phyloP scores from a whole-genome alignment of 306 rosid genomes.

The Coriaria nepalensis region DNA sequence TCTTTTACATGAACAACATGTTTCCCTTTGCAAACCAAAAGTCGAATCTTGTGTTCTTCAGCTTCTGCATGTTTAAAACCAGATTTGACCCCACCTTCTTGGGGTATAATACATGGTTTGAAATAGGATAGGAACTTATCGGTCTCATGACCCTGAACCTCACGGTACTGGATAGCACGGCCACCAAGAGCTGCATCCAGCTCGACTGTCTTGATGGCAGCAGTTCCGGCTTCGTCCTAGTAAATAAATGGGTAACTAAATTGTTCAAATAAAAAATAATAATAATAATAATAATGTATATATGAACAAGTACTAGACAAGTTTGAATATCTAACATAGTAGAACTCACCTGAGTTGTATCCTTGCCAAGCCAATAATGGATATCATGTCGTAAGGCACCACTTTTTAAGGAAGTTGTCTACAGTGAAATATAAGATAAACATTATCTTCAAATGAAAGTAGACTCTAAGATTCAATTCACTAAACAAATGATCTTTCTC shows the following conservation, averaged over 20 bases:
- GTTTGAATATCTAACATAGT: background rate
- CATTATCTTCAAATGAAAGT: background rate
- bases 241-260: constrained; percentile 12
- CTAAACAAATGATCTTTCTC: too few relatives aligned
- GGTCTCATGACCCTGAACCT: constrained; percentile 91
- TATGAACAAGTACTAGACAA: too few relatives aligned
- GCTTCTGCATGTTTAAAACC: constrained; percentile 88
- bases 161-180: constrained; percentile 97
- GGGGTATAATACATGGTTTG: constrained; percentile 94
- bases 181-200: constrained; percentile 97
- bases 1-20: constrained; percentile 94
- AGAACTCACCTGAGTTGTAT: constrained; percentile 61
- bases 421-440: constrained; percentile 12
- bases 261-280: constrained; percentile 5
- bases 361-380: constrained; percentile 97
- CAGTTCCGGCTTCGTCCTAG: constrained; percentile 94
- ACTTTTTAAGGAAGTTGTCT: constrained; percentile 77
- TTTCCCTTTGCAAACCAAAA: constrained; percentile 77
- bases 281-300: background rate
- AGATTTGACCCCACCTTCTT: constrained; percentile 85
- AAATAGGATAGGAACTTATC: constrained; percentile 82
- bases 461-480: background rate
- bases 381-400: constrained; percentile 83
- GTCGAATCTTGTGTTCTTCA: constrained; percentile 64
- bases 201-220: constrained; percentile 94